phyloP scores from a whole-genome alignment of 176 grass and related monocot species.

The Guadua angustifolia region DNA sequence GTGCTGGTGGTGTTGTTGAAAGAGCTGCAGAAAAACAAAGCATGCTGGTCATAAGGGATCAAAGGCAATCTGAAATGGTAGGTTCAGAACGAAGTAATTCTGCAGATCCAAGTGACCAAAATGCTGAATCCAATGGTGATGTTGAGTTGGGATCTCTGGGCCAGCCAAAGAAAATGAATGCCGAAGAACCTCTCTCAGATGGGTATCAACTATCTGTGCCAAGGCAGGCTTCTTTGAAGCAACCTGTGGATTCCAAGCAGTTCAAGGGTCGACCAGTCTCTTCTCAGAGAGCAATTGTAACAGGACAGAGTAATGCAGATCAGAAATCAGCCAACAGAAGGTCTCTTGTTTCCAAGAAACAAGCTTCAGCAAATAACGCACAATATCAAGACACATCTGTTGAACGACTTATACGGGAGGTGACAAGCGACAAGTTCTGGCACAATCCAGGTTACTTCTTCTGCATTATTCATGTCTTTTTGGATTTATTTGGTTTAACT shows the following conservation, averaged over 20 bases:
- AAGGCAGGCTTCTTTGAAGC: constrained; percentile 67
- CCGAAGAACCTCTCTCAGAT: constrained; percentile 60
- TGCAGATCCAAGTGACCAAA: constrained; percentile 62
- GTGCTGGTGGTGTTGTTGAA: constrained; percentile 48
- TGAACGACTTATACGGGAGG: constrained; percentile 92
- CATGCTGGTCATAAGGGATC: constrained; percentile 49
- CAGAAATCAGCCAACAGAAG: constrained; percentile 76
- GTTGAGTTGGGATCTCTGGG: constrained; percentile 48
- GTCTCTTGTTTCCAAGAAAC: constrained; percentile 80
- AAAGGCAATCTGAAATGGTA: constrained; percentile 67
- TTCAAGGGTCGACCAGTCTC: constrained; percentile 54
- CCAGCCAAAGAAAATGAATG: constrained; percentile 58
- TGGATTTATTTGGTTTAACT: constrained; percentile 16
- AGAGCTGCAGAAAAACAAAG: constrained; percentile 63
- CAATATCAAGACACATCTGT: constrained; percentile 92
- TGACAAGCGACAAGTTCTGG: constrained; percentile 98
- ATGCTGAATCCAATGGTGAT: constrained; percentile 78
- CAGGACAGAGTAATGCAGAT: constrained; percentile 61
- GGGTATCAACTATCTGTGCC: constrained; percentile 40
- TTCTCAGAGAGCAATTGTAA: constrained; percentile 53
- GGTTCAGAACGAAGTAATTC: constrained; percentile 58
- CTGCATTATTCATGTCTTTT: constrained; percentile 11
- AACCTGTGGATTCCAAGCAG: constrained; percentile 67
- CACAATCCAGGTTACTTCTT: constrained; percentile 90
- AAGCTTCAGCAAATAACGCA: constrained; percentile 54